These are phyloP conservation scores for Prunus salicina DNA, from an alignment of 306 rosid genomes.

Conservation along the genomic window DNA sequence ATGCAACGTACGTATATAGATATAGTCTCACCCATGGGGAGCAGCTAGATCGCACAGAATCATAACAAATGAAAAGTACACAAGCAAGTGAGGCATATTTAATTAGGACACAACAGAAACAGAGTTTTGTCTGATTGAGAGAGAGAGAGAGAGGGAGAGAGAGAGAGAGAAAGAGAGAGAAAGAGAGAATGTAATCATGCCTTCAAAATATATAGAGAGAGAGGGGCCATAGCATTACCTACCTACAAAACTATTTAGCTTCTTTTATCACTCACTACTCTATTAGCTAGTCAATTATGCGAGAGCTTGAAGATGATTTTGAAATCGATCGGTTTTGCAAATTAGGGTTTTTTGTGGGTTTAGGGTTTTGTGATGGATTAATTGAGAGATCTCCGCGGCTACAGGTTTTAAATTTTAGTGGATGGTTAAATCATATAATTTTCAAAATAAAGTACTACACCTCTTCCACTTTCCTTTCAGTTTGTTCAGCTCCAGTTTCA, in stretches of 20 bases:
- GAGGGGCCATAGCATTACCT: background rate
- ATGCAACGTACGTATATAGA: conserved; percentile 29
- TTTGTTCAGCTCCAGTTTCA: background rate
- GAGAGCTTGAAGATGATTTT: background rate
- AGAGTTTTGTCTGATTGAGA: conserved; percentile 51
- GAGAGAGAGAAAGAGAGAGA: background rate
- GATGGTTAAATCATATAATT: background rate
- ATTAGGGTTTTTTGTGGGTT: conserved; percentile 55
- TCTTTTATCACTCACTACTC: background rate
- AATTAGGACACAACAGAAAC: conserved; percentile 49
- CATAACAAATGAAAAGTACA: conserved; percentile 40
- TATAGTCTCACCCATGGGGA: conserved; percentile 53
- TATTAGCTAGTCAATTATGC: background rate
- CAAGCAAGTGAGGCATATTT: conserved; percentile 36
- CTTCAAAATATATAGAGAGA: conserved; percentile 7
- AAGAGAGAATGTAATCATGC: conserved; percentile 23
- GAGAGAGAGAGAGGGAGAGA: conserved; percentile 24
- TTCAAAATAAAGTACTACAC: background rate
- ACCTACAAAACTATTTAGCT: background rate
- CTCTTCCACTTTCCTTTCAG: background rate
- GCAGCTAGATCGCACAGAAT: conserved; percentile 54
- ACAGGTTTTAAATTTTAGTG: background rate
- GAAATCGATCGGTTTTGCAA: background rate
- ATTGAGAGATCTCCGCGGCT: background rate
- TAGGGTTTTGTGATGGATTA: conserved; percentile 30